Evolutionary conservation across 1,139 yeast genomes (phyloP), one percentile per base, ranked within the genome.

Genomic region (Zygoascus meyerae): DNA sequence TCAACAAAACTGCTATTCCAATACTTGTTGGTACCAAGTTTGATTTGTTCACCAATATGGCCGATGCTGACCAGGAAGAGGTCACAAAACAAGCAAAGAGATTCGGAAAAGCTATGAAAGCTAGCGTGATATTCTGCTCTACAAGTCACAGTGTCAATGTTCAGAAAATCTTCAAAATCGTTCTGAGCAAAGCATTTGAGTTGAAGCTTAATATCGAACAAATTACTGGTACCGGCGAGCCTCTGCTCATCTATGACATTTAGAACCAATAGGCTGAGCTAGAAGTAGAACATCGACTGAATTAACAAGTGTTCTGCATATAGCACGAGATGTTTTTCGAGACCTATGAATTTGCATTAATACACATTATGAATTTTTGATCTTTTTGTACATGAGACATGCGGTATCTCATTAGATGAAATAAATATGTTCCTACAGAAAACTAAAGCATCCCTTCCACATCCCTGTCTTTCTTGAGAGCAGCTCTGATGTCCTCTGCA

Each of bases 11-110:
- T 0, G 97, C 98, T 17, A 85, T 92, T 45, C 97, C 97, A 2
- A 81, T 92, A 52, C 71, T 92, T 42, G 84, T 92, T 1, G 99
- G 99, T 4, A 92, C 99, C 1, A 92, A 92, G 63, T 92, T 86
- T 65, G 98, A 92, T 64, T 73, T 83, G 54, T 90, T 92, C 64
- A 80, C 86, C 32, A 52, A 55, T 12, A 69, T 86, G 62, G 79
- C 94, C 44, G 78, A 75, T 39, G 84, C 81, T 48, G 95, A 90
- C 58, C 97, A 92, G 64, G 77, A 79, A 49, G 95, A 86, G 60
- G 78, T 92, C 44, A 86, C 96, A 6, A 81, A 77, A 51, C 90
- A 84, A 61, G 95, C 96, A 6, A 80, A 84, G 66, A 79, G 83
- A 61, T 92, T 86, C 64, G 96, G 97, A 14, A 76, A 73, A 56